A percentile compares a stretch with the other conserved stretches of the same genome.
Conservation (phyloP, 306 rosid genomes). For the Inga oerstediana region DNA sequence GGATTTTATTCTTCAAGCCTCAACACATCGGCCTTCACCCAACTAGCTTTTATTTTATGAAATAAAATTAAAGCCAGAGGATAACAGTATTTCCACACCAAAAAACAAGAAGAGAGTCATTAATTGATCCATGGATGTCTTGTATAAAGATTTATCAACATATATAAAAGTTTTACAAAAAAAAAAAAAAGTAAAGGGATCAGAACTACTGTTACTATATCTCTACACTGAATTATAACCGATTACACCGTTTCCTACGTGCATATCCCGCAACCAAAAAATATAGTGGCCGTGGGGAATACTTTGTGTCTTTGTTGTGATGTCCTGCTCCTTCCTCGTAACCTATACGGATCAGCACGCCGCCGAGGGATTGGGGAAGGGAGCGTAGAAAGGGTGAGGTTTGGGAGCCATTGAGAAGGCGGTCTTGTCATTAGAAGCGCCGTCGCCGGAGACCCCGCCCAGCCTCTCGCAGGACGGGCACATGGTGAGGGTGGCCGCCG, state of each 20-base stretch:
- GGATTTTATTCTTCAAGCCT: not conserved
- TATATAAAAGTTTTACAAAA: slow-evolving; percentile 8
- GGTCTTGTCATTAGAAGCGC: slow-evolving; percentile 43
- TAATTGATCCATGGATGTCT: slow-evolving; percentile 40
- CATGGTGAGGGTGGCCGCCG: slow-evolving; percentile 84
- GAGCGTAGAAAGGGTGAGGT: slow-evolving; percentile 70
- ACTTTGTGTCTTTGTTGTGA: not conserved
- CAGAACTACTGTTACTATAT: slow-evolving; percentile 39
- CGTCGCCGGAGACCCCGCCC: slow-evolving; percentile 37
- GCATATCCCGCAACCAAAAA: slow-evolving; percentile 60
- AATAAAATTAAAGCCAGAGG: not conserved
- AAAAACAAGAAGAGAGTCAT: not conserved
- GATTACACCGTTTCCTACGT: slow-evolving; percentile 53
- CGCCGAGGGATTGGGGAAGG: slow-evolving; percentile 83
- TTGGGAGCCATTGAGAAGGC: slow-evolving; percentile 70
- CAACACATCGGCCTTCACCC: not conserved
- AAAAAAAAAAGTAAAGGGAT: slow-evolving; percentile 38
- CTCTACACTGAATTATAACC: slow-evolving; percentile 48
- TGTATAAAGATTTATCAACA: slow-evolving; percentile 54
- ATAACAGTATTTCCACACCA: not conserved
- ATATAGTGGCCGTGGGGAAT: slow-evolving; percentile 53
- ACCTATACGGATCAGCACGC: slow-evolving; percentile 59
- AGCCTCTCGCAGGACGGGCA: slow-evolving; percentile 92
- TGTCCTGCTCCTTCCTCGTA: not conserved
- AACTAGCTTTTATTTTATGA: not conserved